Base-by-base conservation (phyloP, 2,329 filamentous ascomycete genomes). In the Capronia coronata region DNA sequence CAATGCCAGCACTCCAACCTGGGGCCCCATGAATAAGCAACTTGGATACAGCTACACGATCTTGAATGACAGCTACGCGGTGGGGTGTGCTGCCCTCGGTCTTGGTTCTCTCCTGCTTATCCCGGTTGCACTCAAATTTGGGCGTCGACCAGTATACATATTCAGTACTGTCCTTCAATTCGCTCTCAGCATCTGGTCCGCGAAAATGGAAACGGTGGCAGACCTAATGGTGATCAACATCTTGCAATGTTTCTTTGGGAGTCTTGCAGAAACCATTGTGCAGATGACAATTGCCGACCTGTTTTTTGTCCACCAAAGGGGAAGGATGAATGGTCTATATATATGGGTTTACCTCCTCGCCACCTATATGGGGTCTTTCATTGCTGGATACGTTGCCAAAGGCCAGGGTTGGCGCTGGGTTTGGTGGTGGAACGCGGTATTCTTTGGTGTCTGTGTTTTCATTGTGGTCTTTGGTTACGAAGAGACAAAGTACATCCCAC, bases 331-430 rank as follows among this genome's bases (percentile, higher is more conserved):
- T 50, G 64, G 62, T 0, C 64, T 74, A 9, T 78, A 73, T 51
- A 61, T 72, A 48, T 70, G 65, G 62, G 60, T 5, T 60, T 76
- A 1, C 67, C 64, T 0, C 65, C 69, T 66, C 18, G 62, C 71
- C 8, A 70, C 71, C 14, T 73, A 67, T 54, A 16, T 23, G 9
- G 38, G 19, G 9, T 13, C 21, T 11, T n/a, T 41, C 9, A 25
- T 25, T n/a, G 38, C 38, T 8, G 38, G 38, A 25, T 65, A 57
- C 34, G 58, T 71, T n/a, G 67, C 67, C 0, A 57, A 62, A 0
- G 59, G 61, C 1, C 67, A 71, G 55, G 73, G 71, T 0, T 78
- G 75, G 75, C 63, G 73, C 10, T 77, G 72, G 71, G 64, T 70
- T 1, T 76, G 67, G 67, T 75, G 72, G 72, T 75, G 66, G 65